These are phyloP conservation scores for Myriosclerotinia scirpicola DNA, from an alignment of 2,329 filamentous ascomycete species.

Conservation along the genomic window DNA sequence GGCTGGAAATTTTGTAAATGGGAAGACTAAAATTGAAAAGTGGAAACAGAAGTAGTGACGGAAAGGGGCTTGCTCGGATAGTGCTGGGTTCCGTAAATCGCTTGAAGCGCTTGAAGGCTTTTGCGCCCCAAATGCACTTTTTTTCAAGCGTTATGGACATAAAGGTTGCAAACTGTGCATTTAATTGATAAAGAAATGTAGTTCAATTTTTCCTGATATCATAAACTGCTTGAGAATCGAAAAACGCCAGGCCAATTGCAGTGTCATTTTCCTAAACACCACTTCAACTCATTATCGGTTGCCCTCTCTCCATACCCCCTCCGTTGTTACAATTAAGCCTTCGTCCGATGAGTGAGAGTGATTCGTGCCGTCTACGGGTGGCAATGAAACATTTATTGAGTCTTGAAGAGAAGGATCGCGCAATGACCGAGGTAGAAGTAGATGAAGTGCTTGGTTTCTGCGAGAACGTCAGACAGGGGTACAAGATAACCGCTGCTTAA, in stretches of 20 bases:
- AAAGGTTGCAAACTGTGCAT: background rate
- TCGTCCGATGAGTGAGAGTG: background rate
- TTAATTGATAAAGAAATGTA: background rate
- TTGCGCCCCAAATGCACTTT: background rate
- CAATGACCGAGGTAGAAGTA: conserved; percentile 99
- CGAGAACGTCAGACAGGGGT: background rate
- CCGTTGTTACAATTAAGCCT: conserved; percentile 10
- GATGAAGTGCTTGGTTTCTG: conserved; percentile 98
- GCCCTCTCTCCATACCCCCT: background rate
- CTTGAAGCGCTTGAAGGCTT: background rate
- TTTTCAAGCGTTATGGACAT: background rate
- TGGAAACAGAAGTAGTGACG: background rate
- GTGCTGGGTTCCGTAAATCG: background rate
- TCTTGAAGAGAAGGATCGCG: conserved; percentile 98
- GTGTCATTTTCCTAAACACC: conserved; percentile 23
- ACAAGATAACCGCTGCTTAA: background rate
- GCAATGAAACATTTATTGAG: conserved; percentile 62
- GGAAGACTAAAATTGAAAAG: background rate
- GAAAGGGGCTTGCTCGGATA: background rate
- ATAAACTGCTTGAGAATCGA: conserved; percentile 14
- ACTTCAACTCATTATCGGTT: conserved; percentile 11
- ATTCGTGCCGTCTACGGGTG: background rate
- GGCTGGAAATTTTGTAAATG: background rate
- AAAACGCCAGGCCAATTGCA: conserved; percentile 22
- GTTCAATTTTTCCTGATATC: conserved; percentile 16